Evolutionary conservation across 352 stramenopile genomes (phyloP).

Genomic region (Globisporangium middletonii): DNA sequence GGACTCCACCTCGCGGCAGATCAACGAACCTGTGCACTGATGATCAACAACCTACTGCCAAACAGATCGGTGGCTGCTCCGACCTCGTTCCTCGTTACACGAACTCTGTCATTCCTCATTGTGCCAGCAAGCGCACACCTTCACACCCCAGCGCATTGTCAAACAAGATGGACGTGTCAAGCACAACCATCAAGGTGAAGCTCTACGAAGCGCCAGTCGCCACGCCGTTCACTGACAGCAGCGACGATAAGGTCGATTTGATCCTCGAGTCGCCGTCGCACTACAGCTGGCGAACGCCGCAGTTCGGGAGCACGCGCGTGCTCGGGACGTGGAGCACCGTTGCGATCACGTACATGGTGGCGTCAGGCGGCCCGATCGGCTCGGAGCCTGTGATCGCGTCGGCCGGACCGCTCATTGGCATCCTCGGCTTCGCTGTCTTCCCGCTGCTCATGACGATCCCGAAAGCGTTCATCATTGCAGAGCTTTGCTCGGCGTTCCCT

Average conservation of each 20-base stretch:
- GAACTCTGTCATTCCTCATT: too few species aligned
- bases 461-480: conserved; percentile 50
- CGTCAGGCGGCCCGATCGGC: conserved; percentile 36
- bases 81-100: too few species aligned
- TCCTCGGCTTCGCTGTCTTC: conserved; percentile 48
- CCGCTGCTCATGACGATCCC: conserved; percentile 56
- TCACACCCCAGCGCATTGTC: too few species aligned
- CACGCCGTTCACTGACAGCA: neutral
- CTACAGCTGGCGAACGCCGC: neutral
- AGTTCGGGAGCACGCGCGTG: conserved; percentile 14
- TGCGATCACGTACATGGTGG: conserved; percentile 44
- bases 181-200: too few species aligned
- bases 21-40: too few species aligned
- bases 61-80: too few species aligned
- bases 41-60: too few species aligned
- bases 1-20: too few species aligned
- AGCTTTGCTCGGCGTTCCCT: conserved; percentile 66
- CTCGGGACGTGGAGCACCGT: conserved; percentile 29
- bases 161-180: too few species aligned
- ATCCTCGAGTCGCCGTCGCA: conserved; percentile 13
- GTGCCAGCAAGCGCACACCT: too few species aligned
- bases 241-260: conserved; percentile 19
- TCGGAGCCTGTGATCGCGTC: conserved; percentile 53
- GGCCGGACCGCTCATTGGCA: conserved; percentile 44
- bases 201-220: too few species aligned